Evolutionary conservation across 2,329 filamentous ascomycete genomes (phyloP).

Genomic region (Fonsecaea nubica): DNA sequence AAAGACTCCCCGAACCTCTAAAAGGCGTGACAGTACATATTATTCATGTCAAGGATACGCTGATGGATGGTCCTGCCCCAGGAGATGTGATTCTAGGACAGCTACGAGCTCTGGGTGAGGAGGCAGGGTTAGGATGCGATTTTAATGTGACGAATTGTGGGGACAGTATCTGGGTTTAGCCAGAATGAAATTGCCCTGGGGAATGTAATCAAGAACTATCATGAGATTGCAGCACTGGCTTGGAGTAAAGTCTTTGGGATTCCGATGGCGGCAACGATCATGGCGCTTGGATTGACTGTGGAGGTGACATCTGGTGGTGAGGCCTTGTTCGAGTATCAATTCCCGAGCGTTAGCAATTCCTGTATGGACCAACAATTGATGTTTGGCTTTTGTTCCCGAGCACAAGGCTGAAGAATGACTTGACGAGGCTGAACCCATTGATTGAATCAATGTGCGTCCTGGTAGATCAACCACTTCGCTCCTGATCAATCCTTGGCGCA

Average conservation of each 20-base stretch:
- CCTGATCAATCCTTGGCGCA: neutral
- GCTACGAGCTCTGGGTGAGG: slow-evolving; percentile 69
- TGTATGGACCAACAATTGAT: neutral
- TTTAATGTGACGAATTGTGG: slow-evolving; percentile 76
- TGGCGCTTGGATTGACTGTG: neutral
- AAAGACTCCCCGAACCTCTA: slow-evolving; percentile 51
- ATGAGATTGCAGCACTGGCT: neutral
- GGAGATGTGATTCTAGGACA: slow-evolving; percentile 73
- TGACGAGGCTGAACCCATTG: neutral
- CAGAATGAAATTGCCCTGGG: neutral
- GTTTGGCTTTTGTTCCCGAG: neutral
- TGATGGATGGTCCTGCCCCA: slow-evolving; percentile 71
- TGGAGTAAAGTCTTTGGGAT: neutral
- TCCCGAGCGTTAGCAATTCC: neutral
- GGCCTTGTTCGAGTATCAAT: neutral
- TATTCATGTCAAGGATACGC: slow-evolving; percentile 90
- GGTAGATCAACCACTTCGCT: neutral
- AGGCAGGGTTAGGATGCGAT: slow-evolving; percentile 74
- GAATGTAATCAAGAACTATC: neutral
- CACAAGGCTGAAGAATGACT: neutral
- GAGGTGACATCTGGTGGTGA: neutral
- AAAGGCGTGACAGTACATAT: slow-evolving; percentile 79
- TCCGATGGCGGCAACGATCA: neutral
- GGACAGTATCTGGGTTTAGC: slow-evolving; percentile 57
- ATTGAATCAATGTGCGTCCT: neutral